Base-by-base conservation (phyloP, 2,329 filamentous ascomycete genomes). In the Lizonia empirigonia region DNA sequence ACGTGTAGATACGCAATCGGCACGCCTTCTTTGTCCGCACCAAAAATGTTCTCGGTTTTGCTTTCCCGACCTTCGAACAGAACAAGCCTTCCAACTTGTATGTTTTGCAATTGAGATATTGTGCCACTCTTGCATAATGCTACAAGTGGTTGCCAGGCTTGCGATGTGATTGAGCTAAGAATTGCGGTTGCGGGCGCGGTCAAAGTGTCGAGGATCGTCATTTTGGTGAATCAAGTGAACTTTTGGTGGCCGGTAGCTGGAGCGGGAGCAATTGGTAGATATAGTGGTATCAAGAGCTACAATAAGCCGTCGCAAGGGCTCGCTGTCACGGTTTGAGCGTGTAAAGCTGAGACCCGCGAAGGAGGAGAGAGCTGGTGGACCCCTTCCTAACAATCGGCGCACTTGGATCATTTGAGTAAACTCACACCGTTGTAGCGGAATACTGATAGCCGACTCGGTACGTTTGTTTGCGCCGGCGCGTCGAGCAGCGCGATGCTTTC, bases 1-100 rank as follows among this genome's bases (percentile, higher is more conserved):
- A 90, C 80, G 10, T 80, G 76, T 26, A 90, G 72, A 59, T 85
- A 80, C 3, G 84, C 78, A 27, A 76, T 74, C 19, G 77, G 78
- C 13, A 66, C 56, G 13, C 68, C 74, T 47, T 72, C 72, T 6
- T 70, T 65, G 47, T 74, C 73, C 29, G 63, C 69, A 61, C 56
- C 72, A 65, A 65, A 80, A 59, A 63, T 79, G 73, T 74, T 66
- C 13, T 73, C 75, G 12, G 74, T 66, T 54, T 74, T 77, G 49
- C 60, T 61, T 65, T 77, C 64, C 74, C 73, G 55, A 59, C 69
- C 62, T 76, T 80, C 50, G 58, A 74, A 69, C 22, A 82, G 63
- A 4, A 72, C 71, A 24, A 82, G 69, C 26, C 76, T 76, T 10
- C 80, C 80, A 9, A 74, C 56, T 50, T 77, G 71, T 26, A 82